phyloP scores from a whole-genome alignment of 176 grass and related monocot species.

The Puya raimondii region DNA sequence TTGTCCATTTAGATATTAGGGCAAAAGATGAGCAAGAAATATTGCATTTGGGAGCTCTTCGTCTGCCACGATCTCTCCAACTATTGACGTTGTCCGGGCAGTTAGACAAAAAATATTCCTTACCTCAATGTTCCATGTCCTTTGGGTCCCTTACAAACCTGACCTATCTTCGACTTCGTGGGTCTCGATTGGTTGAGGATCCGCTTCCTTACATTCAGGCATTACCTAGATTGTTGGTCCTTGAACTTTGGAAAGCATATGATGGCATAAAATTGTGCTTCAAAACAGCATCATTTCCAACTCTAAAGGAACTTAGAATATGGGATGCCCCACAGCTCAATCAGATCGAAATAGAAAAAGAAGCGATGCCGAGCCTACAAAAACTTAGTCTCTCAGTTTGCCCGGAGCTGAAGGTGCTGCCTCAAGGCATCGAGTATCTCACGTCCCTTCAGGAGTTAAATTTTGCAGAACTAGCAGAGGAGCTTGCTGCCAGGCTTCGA shows the following conservation, averaged over 20 bases:
- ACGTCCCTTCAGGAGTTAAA: background rate
- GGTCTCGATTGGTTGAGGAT: conserved; percentile 20
- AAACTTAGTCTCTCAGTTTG: background rate
- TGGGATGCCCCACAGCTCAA: background rate
- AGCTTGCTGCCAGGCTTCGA: background rate
- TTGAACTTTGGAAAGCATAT: conserved; percentile 7
- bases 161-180: background rate
- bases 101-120: conserved; percentile 10
- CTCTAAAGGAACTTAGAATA: background rate
- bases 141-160: background rate
- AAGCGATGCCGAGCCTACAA: conserved; percentile 22
- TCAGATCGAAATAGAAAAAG: conserved; percentile 23
- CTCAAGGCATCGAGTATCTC: conserved; percentile 18
- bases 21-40: background rate
- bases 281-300: conserved; percentile 16
- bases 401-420: conserved; percentile 13
- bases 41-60: conserved; percentile 13
- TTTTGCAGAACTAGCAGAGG: background rate
- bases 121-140: conserved; percentile 5
- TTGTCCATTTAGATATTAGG: background rate
- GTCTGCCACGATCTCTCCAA: conserved; percentile 4
- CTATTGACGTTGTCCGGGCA: background rate
- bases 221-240: background rate
- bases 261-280: conserved; percentile 20
- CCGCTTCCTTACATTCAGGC: conserved; percentile 9